phyloP scores from a whole-genome alignment of 805 yeast species.

The Cyberlindnera sargentensis region DNA sequence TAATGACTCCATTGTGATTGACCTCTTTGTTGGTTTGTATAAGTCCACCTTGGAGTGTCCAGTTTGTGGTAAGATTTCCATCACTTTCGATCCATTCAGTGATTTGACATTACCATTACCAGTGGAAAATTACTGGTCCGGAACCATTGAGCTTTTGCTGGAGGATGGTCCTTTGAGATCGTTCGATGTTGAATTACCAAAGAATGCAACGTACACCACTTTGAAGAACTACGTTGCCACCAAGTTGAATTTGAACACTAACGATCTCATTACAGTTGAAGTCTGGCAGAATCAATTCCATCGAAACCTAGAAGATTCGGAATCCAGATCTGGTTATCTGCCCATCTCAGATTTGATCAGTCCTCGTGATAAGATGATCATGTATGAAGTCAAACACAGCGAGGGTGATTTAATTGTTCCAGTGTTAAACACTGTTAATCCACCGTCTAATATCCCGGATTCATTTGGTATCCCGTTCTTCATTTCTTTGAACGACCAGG shows the following conservation, averaged over 20 bases:
- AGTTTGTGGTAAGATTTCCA: slow-evolving; percentile 65
- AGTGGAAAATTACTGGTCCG: slow-evolving; percentile 63
- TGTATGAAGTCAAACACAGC: slow-evolving; percentile 45
- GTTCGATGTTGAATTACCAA: slow-evolving; percentile 68
- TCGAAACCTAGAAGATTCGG: slow-evolving; percentile 59
- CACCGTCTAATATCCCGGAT: slow-evolving; percentile 34
- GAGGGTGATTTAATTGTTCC: slow-evolving; percentile 53
- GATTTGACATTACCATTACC: slow-evolving; percentile 90
- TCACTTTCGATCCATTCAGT: slow-evolving; percentile 91
- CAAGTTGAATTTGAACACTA: slow-evolving; percentile 32
- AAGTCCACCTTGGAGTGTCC: slow-evolving; percentile 90
- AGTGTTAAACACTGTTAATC: slow-evolving; percentile 41
- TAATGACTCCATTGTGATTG: slow-evolving; percentile 79
- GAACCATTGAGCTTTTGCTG: slow-evolving; percentile 57
- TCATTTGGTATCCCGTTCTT: slow-evolving; percentile 77
- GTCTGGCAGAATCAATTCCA: slow-evolving; percentile 64
- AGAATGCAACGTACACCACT: slow-evolving; percentile 56
- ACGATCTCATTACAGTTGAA: slow-evolving; percentile 45
- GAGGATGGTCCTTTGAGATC: slow-evolving; percentile 40
- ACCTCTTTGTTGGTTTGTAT: slow-evolving; percentile 84
- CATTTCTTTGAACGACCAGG: slow-evolving; percentile 46
- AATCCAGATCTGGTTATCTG: slow-evolving; percentile 41
- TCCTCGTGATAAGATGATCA: slow-evolving; percentile 53
- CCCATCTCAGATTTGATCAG: slow-evolving; percentile 65
- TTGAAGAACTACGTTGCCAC: slow-evolving; percentile 54